phyloP scores from a whole-genome alignment of 1,284 basidiomycete genomes.

The Rhodotorula sp. region DNA sequence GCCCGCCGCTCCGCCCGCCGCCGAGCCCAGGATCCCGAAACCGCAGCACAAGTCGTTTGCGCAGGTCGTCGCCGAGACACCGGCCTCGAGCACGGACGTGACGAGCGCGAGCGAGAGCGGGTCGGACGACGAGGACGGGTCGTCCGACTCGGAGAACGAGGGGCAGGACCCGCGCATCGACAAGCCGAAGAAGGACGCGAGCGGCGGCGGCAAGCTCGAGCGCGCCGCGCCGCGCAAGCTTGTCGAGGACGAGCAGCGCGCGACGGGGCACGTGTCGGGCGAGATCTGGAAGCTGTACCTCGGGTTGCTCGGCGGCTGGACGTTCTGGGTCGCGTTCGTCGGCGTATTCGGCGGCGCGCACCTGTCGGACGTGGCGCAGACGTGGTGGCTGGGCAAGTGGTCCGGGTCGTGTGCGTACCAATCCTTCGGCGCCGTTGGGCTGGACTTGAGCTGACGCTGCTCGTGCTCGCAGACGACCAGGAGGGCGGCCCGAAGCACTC shows the following conservation, averaged over 20 bases:
- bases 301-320: constrained; percentile 44
- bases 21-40: background rate
- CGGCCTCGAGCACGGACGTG: constrained; percentile 24
- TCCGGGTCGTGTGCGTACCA: constrained; percentile 23
- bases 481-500: constrained; percentile 50
- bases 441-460: constrained; percentile 5
- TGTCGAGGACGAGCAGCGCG: constrained; percentile 85
- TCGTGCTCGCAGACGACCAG: constrained; percentile 27
- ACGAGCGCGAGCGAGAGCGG: constrained; percentile 35
- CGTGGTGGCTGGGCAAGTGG: constrained; percentile 43
- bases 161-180: constrained; percentile 18
- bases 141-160: constrained; percentile 15
- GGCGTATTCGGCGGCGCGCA: constrained; percentile 65
- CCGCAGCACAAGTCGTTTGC: constrained; percentile 19
- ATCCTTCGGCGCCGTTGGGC: constrained; percentile 54
- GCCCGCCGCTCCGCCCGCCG: background rate
- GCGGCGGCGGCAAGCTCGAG: constrained; percentile 53
- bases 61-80: constrained; percentile 30
- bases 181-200: constrained; percentile 44
- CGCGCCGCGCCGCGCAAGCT: constrained; percentile 66
- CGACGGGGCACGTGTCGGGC: constrained; percentile 74
- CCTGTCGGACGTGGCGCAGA: constrained; percentile 64
- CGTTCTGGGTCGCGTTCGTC: constrained; percentile 73
- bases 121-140: background rate
- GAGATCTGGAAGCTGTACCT: constrained; percentile 82